phyloP scores from a whole-genome alignment of 2,329 filamentous ascomycete species.

The Cladosporium oxysporum region DNA sequence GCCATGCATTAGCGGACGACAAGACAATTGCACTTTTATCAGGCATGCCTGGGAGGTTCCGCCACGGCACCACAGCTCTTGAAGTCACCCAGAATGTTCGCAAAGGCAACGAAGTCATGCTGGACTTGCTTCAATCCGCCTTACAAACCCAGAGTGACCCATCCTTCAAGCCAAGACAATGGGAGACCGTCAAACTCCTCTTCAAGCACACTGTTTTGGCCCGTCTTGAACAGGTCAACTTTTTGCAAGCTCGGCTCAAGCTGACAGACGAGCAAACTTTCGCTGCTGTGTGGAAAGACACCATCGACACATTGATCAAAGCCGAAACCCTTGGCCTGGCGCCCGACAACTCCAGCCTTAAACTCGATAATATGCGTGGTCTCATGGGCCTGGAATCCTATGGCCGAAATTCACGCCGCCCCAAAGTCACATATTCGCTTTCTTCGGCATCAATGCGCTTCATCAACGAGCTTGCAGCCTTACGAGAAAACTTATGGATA shows the following conservation, averaged over 20 bases:
- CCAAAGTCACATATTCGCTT: slow-evolving; percentile 16
- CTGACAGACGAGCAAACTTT: slow-evolving; percentile 26
- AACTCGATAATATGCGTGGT: slow-evolving; percentile 25
- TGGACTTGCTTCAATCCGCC: slow-evolving; percentile 34
- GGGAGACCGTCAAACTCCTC: slow-evolving; percentile 20
- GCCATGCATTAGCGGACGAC: background rate
- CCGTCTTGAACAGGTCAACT: slow-evolving; percentile 22
- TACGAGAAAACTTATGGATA: slow-evolving; percentile 38
- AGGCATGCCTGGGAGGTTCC: background rate
- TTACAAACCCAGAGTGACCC: slow-evolving; percentile 37
- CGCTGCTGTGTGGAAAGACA: slow-evolving; percentile 33
- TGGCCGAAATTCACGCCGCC: background rate
- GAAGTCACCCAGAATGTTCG: background rate
- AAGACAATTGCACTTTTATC: background rate
- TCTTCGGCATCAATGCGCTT: slow-evolving; percentile 35
- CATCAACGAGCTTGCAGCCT: slow-evolving; percentile 39
- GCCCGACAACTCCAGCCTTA: background rate
- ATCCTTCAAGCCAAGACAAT: slow-evolving; percentile 31
- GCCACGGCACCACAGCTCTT: background rate
- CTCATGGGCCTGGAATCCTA: slow-evolving; percentile 16
- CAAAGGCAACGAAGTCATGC: slow-evolving; percentile 36
- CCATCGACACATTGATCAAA: slow-evolving; percentile 25
- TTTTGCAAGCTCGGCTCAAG: slow-evolving; percentile 23
- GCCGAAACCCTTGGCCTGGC: slow-evolving; percentile 24
- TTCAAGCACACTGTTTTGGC: slow-evolving; percentile 22